Base-by-base conservation (phyloP, 2,329 filamentous ascomycete genomes). In the Akanthomyces lecanii region DNA sequence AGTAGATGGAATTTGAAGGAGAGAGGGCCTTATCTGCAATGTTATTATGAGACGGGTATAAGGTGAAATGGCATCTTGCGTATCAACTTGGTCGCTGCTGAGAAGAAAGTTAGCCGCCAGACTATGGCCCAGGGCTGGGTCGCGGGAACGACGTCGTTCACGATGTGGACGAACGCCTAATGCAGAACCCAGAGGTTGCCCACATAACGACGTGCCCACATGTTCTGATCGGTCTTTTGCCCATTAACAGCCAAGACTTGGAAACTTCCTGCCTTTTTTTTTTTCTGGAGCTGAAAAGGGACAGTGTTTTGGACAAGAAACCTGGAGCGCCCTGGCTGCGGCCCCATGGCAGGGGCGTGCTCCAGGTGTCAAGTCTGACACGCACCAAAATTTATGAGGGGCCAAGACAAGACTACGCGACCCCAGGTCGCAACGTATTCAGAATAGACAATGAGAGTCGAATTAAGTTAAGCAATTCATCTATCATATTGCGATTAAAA, bases 221-320 rank as follows among this genome's bases (percentile, higher is more conserved):
- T 47, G 8, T 45, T 47, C 6, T 33, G 18, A 45, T 56, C 11
- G 25, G n/a, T 44, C 14, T 44, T 45, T 3, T 16, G 16, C 14
- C 38, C 38, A 40, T 40, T 4, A 40, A 40, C 33, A 16, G 38
- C 38, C 38, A 40, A 40, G 38, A 40, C 38, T 16, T 16, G 5
- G 38, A 16, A 40, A 4, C 4, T 16, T 16, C 11, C 38, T 40
- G 14, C 2, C 38, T 16, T 21, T 42, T 42, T 55, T 55, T 40
- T 42, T 11, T 5, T 25, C 23, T 30, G 21, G 56, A 42, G 54
- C 52, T 44, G 16, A n/a, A 10, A 36, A 44, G 45, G 57, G 33
- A 42, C 25, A 51, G 58, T 54, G 58, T 61, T 61, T 61, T 47
- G 21, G 14, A 61, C 50, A 54, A 30, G 58, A 47, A 54, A 53